Conservation (phyloP, 2,329 filamentous ascomycete species). For the Botrytis sinoallii region DNA sequence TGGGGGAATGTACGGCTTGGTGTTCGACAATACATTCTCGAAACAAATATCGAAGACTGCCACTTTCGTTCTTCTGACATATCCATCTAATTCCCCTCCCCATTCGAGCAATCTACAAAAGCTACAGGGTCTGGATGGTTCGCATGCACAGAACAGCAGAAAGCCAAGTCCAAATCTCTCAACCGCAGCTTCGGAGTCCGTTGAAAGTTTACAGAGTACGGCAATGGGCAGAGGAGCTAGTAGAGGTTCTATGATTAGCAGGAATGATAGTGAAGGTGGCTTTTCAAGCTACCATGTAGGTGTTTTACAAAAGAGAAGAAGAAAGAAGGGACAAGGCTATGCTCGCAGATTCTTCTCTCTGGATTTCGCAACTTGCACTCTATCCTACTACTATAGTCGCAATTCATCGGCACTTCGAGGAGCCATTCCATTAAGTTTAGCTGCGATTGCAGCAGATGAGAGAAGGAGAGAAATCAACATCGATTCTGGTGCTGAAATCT, state of each 20-base stretch:
- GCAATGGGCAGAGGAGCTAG: conserved; percentile 31
- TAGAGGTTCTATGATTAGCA: conserved; percentile 50
- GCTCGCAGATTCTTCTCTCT: conserved; percentile 93
- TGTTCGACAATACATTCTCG: conserved; percentile 98
- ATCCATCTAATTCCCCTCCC: conserved; percentile 77
- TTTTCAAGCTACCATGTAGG: conserved; percentile 71
- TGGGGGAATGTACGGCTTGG: conserved; percentile 90
- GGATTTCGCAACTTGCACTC: conserved; percentile 87
- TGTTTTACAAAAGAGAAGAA: conserved; percentile 79
- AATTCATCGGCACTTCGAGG: conserved; percentile 90
- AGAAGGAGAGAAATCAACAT: conserved; percentile 89
- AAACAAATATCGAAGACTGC: conserved; percentile 93
- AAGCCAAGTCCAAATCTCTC: conserved; percentile 46
- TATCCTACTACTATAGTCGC: conserved; percentile 95
- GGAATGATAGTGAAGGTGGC: conserved; percentile 47
- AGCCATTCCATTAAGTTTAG: conserved; percentile 86
- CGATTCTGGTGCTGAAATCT: conserved; percentile 94
- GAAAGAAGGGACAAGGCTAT: conserved; percentile 92
- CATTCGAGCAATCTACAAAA: conserved; percentile 69
- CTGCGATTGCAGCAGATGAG: conserved; percentile 86
- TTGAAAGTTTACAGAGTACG: conserved; percentile 57
- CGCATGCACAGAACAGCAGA: conserved; percentile 48
- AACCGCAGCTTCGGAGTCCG: conserved; percentile 50
- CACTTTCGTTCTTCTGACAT: conserved; percentile 91
- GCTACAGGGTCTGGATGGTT: conserved; percentile 41